Percentiles rank a stretch among this genome's conserved stretches.
These are phyloP conservation scores for Fusarium oxysporum DNA, from an alignment of 2,329 filamentous ascomycete species.

Conservation along the genomic window DNA sequence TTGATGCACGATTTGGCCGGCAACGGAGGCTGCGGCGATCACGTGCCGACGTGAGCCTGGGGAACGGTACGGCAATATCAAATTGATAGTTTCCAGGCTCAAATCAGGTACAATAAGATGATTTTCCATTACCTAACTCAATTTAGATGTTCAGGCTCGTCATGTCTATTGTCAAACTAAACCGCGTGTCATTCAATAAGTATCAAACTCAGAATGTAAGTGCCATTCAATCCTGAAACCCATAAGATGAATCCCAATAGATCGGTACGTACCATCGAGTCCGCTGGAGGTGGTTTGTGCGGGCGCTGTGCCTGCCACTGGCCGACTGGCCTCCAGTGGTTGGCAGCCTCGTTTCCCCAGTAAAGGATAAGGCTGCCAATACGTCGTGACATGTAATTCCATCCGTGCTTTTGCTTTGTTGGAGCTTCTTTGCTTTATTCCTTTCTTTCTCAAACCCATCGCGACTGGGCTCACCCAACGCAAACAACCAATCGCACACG, in stretches of 20 bases:
- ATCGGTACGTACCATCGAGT: constrained; percentile 17
- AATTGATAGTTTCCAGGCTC: neutral
- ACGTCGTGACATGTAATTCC: constrained; percentile 37
- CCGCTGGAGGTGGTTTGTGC: constrained; percentile 35
- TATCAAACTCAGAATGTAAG: neutral
- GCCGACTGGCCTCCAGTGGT: neutral
- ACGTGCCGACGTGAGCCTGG: constrained; percentile 18
- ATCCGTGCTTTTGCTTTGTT: constrained; percentile 14
- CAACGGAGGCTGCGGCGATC: constrained; percentile 34
- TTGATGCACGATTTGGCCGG: constrained; percentile 29
- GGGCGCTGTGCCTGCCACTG: neutral
- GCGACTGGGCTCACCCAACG: constrained; percentile 34
- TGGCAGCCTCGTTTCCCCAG: constrained; percentile 44
- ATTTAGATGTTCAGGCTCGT: neutral
- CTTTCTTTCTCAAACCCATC: constrained; percentile 37
- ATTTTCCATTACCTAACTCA: neutral
- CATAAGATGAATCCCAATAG: neutral
- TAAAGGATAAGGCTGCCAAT: constrained; percentile 45
- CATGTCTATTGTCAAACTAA: neutral
- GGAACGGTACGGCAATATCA: neutral
- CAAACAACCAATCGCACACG: constrained; percentile 20
- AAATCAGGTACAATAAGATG: neutral
- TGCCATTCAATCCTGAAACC: neutral
- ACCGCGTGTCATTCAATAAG: neutral
- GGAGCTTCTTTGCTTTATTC: constrained; percentile 37